Conservation (phyloP, 371 early-diverging fungal genomes). For the Haplosporangium sp. region DNA sequence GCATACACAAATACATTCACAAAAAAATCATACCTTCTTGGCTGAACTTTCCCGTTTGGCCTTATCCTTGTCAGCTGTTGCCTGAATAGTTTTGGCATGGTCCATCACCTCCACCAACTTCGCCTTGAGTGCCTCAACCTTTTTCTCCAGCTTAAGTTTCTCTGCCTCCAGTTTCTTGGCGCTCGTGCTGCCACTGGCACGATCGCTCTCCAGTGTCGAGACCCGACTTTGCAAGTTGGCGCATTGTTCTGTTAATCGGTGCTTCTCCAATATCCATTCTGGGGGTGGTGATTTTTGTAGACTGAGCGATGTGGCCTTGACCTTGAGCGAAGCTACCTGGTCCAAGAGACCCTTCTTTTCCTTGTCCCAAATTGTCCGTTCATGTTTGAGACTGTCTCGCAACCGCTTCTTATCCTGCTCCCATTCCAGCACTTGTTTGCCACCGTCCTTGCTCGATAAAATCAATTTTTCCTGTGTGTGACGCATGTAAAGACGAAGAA, state of each 20-base stretch:
- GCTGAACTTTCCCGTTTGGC: not conserved
- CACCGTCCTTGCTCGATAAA: conserved; percentile 13
- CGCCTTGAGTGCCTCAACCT: conserved; percentile 20
- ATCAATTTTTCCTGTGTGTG: conserved; percentile 23
- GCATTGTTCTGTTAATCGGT: conserved; percentile 27
- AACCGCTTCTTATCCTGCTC: conserved; percentile 31
- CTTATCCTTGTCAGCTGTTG: conserved; percentile 12
- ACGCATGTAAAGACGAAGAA: not conserved
- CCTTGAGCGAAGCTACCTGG: conserved; percentile 46
- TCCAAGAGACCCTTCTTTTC: conserved; percentile 42
- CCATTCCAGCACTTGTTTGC: conserved; percentile 30
- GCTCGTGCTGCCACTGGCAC: not conserved
- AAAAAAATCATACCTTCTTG: conserved; percentile 16
- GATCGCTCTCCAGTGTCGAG: conserved; percentile 31
- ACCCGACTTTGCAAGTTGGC: conserved; percentile 31
- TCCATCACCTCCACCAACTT: conserved; percentile 44
- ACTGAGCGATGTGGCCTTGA: conserved; percentile 33
- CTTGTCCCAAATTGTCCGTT: conserved; percentile 28
- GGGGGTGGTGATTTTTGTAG: conserved; percentile 39
- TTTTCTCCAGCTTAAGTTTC: conserved; percentile 34
- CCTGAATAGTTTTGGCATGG: conserved; percentile 16
- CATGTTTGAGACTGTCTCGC: conserved; percentile 25
- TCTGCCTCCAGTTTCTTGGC: conserved; percentile 21
- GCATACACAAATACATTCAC: too few relatives aligned
- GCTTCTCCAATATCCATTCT: conserved; percentile 48